These are phyloP conservation scores for Ceratobasidium sp. DNA, from an alignment of 1,284 basidiomycete species.

Conservation along the genomic window DNA sequence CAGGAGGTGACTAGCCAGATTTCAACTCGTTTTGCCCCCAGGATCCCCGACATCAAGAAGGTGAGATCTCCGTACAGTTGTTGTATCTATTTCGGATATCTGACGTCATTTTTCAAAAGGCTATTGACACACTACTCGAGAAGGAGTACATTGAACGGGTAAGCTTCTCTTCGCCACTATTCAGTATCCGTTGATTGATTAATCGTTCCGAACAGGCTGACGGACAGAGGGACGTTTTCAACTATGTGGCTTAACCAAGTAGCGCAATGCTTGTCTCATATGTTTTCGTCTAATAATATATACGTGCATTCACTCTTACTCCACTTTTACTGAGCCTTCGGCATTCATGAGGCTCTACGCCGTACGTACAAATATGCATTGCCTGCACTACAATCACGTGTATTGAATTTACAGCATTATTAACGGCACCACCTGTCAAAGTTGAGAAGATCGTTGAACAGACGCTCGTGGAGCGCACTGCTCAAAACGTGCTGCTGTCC, in stretches of 20 bases:
- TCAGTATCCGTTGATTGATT: neutral
- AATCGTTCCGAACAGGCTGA: conserved; percentile 40
- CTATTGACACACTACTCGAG: conserved; percentile 97
- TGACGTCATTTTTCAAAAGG: conserved; percentile 63
- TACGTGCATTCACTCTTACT: conserved; percentile 29
- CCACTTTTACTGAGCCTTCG: neutral
- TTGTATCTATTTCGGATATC: neutral
- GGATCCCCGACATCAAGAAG: conserved; percentile 94
- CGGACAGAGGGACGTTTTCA: conserved; percentile 57
- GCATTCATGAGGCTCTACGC: too few species aligned
- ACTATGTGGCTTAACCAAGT: conserved; percentile 52
- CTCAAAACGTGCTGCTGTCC: neutral
- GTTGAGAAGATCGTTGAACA: neutral
- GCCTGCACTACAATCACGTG: too few species aligned
- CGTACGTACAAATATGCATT: too few species aligned
- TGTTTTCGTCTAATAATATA: conserved; percentile 7
- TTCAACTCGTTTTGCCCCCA: conserved; percentile 88
- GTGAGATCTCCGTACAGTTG: conserved; percentile 59
- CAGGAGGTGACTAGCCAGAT: conserved; percentile 96
- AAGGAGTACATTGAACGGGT: conserved; percentile 96
- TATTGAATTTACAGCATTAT: neutral
- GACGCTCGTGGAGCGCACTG: neutral
- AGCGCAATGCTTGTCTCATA: neutral
- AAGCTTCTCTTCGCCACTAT: conserved; percentile 9
- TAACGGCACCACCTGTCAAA: conserved; percentile 5